Conservation (phyloP, 495 filamentous ascomycete species). For the Hypoxylon crocopeplum region DNA sequence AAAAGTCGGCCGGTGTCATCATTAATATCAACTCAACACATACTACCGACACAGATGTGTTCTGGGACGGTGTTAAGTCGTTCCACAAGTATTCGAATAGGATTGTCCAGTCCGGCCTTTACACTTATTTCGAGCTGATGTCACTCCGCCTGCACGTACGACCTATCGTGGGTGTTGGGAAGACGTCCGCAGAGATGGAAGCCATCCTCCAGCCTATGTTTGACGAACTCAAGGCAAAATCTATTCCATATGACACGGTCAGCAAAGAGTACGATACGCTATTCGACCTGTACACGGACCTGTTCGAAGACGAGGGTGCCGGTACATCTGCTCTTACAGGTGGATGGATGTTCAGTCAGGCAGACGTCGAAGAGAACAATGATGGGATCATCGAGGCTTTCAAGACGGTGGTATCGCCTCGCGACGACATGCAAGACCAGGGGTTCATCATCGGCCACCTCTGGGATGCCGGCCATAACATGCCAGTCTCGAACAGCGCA, state of each 20-base stretch:
- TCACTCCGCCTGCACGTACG: slow-evolving; percentile 44
- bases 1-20: slow-evolving; percentile 46
- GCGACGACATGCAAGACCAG: slow-evolving; percentile 34
- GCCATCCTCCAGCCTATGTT: slow-evolving; percentile 54
- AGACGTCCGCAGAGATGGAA: slow-evolving; percentile 48
- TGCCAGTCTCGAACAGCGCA: slow-evolving; percentile 43
- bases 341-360: slow-evolving; percentile 52
- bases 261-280: slow-evolving; percentile 49
- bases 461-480: slow-evolving; percentile 53
- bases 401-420: slow-evolving; percentile 38
- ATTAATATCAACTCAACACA: slow-evolving; percentile 49
- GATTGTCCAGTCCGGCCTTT: slow-evolving; percentile 52
- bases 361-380: slow-evolving; percentile 51
- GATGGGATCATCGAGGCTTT: slow-evolving; percentile 51
- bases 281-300: slow-evolving; percentile 53
- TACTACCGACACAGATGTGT: slow-evolving; percentile 44
- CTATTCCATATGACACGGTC: slow-evolving; percentile 42
- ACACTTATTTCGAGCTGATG: slow-evolving; percentile 56
- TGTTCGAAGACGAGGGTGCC: slow-evolving; percentile 55
- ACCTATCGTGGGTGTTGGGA: slow-evolving; percentile 54
- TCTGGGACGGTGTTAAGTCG: slow-evolving; percentile 52
- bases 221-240: slow-evolving; percentile 47
- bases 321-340: slow-evolving; percentile 53
- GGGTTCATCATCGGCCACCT: slow-evolving; percentile 58
- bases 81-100: slow-evolving; percentile 55